Evolutionary conservation across 2,329 filamentous ascomycete genomes (phyloP), one percentile per base, ranked within the genome.

Genomic region (Diplodia intermedia): DNA sequence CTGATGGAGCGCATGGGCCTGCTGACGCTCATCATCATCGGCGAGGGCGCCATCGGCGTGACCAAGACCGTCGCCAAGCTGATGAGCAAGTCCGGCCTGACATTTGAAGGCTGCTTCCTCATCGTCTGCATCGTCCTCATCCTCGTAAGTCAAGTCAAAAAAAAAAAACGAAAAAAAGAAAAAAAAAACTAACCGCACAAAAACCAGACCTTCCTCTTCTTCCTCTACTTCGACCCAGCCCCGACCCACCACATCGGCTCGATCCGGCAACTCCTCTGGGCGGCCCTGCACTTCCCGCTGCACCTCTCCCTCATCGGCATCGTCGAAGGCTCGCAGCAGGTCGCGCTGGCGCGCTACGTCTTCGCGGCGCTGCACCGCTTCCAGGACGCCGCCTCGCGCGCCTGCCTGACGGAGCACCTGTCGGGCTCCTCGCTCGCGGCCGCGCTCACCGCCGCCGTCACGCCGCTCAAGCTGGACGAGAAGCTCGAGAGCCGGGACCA

Each of bases 1-100:
- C 74, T 89, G 53, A 85, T 85, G 69, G 85, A 86, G 70, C 81
- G 88, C 9, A 82, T 89, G 79, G 83, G 83, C 1, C 80, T 88
- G 1, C 79, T 89, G 62, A 89, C 86, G 0, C 79, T 89, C 60
- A 88, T 89, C 68, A 86, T 89, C 68, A 82, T 89, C 65, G 87
- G 88, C 26, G 87, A 89, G 72, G 86, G 86, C 52, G 84, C 88
- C 29, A 86, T 88, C 36, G 82, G 85, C 9, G 77, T 88, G 36
- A 82, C 82, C 33, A 80, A 82, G 70, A 81, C 81, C 52, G 84
- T 88, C 40, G 66, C 65, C n/a, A 69, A 69, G 5, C 69, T 70
- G 14, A 74, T 75, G 69, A 74, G 74, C 60, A 72, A 75, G 11
- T 74, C 68, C 49, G 69, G 72, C 29, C 75, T 74, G 68, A 72